Evolutionary conservation across 1,139 yeast species (phyloP).

Genomic region (Zygotorulaspora mrakii): DNA sequence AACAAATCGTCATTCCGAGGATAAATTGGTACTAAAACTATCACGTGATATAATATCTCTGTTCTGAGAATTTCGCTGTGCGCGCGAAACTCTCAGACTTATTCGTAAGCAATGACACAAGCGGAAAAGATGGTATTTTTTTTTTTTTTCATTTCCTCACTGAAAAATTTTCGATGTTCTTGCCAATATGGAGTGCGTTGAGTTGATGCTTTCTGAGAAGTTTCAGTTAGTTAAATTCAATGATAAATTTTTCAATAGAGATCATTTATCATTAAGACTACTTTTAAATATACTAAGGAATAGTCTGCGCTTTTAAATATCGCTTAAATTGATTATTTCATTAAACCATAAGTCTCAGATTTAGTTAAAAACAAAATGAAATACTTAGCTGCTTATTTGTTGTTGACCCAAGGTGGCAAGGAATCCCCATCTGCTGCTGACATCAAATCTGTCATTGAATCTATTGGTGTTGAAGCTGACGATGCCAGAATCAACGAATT

Average conservation of each 20-base stretch:
- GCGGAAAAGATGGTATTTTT: constrained; percentile 10
- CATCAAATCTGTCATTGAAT: constrained; percentile 80
- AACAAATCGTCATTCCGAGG: too few species aligned
- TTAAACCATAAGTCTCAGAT: constrained; percentile 11
- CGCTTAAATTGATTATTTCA: constrained; percentile 41
- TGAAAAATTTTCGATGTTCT: constrained; percentile 13
- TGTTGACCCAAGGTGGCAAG: constrained; percentile 83
- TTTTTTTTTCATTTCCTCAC: too few species aligned
- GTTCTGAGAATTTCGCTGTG: constrained; percentile 13
- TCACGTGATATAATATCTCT: constrained; percentile 5
- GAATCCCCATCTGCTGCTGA: constrained; percentile 89
- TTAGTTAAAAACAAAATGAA: constrained; percentile 55
- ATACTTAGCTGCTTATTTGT: constrained; percentile 89
- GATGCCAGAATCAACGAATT: constrained; percentile 81
- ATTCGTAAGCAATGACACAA: constrained; percentile 18
- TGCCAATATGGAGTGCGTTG: background rate
- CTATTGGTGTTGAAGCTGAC: constrained; percentile 96
- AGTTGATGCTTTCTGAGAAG: constrained; percentile 1
- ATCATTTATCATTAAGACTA: too few species aligned
- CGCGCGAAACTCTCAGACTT: constrained; percentile 14
- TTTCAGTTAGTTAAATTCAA: background rate
- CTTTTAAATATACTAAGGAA: constrained; percentile 32
- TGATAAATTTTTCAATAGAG: background rate
- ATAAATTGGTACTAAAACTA: too few species aligned
- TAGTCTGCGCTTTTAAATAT: constrained; percentile 35